These are phyloP conservation scores for Nicotiana tomentosiformis DNA, from an alignment of 257 asterid species.

Conservation along the genomic window DNA sequence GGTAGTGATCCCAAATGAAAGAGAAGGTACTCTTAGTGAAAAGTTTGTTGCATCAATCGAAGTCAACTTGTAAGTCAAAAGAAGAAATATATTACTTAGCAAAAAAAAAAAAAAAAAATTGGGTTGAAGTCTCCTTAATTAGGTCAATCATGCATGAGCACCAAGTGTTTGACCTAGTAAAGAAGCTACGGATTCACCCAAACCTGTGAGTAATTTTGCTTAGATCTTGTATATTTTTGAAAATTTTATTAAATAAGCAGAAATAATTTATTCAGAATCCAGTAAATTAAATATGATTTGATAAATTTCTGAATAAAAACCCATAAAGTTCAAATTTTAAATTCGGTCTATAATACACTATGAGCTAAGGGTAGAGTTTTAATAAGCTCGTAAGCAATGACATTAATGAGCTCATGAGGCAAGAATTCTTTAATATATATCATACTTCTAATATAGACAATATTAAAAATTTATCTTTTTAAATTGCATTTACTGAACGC, in stretches of 20 bases:
- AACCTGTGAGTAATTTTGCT: too few relatives aligned
- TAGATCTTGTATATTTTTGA: too few relatives aligned
- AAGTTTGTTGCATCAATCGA: neutral
- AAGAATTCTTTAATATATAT: neutral
- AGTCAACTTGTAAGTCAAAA: neutral
- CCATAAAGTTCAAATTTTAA: too few relatives aligned
- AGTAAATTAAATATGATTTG: too few relatives aligned
- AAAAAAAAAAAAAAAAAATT: neutral
- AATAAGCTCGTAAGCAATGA: neutral
- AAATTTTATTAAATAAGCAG: too few relatives aligned
- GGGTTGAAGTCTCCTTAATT: neutral
- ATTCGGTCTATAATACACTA: neutral
- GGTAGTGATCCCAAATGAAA: neutral
- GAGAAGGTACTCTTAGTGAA: too few relatives aligned
- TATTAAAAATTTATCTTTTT: neutral
- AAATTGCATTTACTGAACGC: neutral
- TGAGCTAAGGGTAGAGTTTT: neutral
- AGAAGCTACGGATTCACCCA: too few relatives aligned
- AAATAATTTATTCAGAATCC: too few relatives aligned
- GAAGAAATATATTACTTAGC: too few relatives aligned
- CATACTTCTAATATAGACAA: neutral
- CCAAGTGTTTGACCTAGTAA: too few relatives aligned
- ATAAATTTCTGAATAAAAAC: too few relatives aligned
- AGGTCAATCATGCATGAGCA: neutral
- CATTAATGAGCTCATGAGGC: neutral